These are phyloP conservation scores for Stephania yunnanensis DNA, from an alignment of 164 flowering plant genomes.

Conservation along the genomic window DNA sequence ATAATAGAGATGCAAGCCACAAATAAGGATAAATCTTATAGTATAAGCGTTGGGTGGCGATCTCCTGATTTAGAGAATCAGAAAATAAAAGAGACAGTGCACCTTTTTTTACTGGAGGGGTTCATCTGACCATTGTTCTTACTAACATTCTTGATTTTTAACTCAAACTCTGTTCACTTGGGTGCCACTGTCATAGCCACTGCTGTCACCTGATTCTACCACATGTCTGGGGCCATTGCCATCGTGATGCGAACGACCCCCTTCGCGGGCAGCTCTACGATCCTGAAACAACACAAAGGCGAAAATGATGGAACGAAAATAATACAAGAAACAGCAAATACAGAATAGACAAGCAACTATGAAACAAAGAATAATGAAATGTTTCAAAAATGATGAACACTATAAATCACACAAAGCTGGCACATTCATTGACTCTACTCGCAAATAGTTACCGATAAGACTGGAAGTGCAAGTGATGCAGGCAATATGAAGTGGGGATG, in stretches of 20 bases:
- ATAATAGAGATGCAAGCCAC: not conserved
- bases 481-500: not conserved
- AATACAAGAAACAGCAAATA: not conserved
- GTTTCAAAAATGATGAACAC: not conserved
- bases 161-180: constrained; percentile 29
- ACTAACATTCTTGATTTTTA: constrained; percentile 40
- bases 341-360: not conserved
- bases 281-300: constrained; percentile 30
- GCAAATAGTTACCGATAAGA: not conserved
- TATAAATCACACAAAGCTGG: not conserved
- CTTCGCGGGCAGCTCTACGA: constrained; percentile 41
- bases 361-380: not conserved
- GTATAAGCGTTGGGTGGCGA: not conserved
- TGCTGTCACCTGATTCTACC: constrained; percentile 67
- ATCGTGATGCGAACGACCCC: constrained; percentile 32
- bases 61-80: not conserved
- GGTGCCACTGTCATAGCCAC: constrained; percentile 63
- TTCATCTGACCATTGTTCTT: constrained; percentile 9
- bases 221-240: constrained; percentile 29
- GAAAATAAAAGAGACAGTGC: not conserved
- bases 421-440: not conserved
- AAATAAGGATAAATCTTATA: not conserved
- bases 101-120: constrained; percentile 8
- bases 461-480: not conserved
- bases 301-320: not conserved